These are phyloP conservation scores for Phyllosticta ampelicida DNA, from an alignment of 2,329 filamentous ascomycete species.

Conservation along the genomic window DNA sequence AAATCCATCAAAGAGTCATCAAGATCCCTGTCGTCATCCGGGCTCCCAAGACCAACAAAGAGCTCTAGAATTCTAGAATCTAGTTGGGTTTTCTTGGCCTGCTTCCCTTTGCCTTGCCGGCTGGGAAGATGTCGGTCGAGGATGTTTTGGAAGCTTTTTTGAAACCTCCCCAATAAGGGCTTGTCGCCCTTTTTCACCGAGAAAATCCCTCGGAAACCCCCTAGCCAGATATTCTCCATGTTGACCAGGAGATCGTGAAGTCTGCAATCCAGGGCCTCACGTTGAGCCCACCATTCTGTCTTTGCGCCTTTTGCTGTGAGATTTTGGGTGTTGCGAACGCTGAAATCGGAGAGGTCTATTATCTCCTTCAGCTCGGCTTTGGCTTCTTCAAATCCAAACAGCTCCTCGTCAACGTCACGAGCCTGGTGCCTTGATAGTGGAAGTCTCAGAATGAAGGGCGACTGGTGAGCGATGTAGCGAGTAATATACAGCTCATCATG, in stretches of 20 bases:
- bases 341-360: slow-evolving; percentile 69
- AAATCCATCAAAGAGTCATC: slow-evolving; percentile 88
- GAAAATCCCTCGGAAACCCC: slow-evolving; percentile 91
- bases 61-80: slow-evolving; percentile 68
- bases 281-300: slow-evolving; percentile 79
- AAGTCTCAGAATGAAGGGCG: slow-evolving; percentile 76
- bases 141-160: slow-evolving; percentile 64
- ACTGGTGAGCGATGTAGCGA: slow-evolving; percentile 64
- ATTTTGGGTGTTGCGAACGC: slow-evolving; percentile 63
- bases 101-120: slow-evolving; percentile 50
- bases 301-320: slow-evolving; percentile 65
- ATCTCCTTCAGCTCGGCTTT: slow-evolving; percentile 73
- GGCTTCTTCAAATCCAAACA: slow-evolving; percentile 75
- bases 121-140: slow-evolving; percentile 82
- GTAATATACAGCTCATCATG: slow-evolving; percentile 78
- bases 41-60: slow-evolving; percentile 74
- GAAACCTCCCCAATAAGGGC: slow-evolving; percentile 61
- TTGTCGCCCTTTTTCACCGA: slow-evolving; percentile 57
- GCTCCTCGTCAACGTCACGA: slow-evolving; percentile 66
- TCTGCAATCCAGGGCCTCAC: slow-evolving; percentile 67
- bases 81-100: slow-evolving; percentile 40
- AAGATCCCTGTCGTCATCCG: slow-evolving; percentile 58
- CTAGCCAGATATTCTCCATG: slow-evolving; percentile 88
- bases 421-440: slow-evolving; percentile 75
- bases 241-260: slow-evolving; percentile 70